Evolutionary conservation across 768 basidiomycete species (phyloP), one percentile per base, ranked within the genome.

Genomic region (Fomitopsis pulvina): DNA sequence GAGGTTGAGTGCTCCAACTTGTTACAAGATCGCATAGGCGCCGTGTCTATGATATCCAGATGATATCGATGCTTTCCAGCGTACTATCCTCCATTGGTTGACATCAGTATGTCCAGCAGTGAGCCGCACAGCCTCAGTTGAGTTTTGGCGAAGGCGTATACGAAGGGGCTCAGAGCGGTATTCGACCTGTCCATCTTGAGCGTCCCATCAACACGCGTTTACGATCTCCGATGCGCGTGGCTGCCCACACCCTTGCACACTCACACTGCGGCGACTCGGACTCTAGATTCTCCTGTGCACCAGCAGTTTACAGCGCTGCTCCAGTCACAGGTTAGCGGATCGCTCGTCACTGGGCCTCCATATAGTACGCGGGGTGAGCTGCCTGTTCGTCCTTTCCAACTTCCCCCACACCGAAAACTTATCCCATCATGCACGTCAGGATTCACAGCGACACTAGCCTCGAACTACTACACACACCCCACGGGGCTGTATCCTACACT

Each of bases 391-490:
- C 5, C 45, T 18, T 28, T 27, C 22, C 25, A 22, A 9, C 20
- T 26, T 26, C 41, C 41, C 21, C 41, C 24, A 4, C 20, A 34
- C 37, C 47, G 37, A 34, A 22, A 34, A 20, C 45, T 37, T 18
- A 46, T 34, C 20, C 5, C 47, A 40, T 39, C 18, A 48, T 49
- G 48, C 48, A 49, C n/a, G 41, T 49, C 18, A 41, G 48, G 18
- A 7, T 41, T 28, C 38, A 6, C 40, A 49, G 41, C 25, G 41
- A 42, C 40, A 7, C 29, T 22, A 20, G 16, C 18, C n/a, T 49
- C 49, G 49, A 50, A 29, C n/a, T 41, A n/a, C 24, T 44, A 25
- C 21, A 27, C 61, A 81, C 78, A 71, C 75, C 83, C 57, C 66
- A 74, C 47, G 70, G 62, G 53, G 70, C 73, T 27, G 55, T 68